Conservation (phyloP, 2,329 filamentous ascomycete genomes). For the Penicillium sp. region DNA sequence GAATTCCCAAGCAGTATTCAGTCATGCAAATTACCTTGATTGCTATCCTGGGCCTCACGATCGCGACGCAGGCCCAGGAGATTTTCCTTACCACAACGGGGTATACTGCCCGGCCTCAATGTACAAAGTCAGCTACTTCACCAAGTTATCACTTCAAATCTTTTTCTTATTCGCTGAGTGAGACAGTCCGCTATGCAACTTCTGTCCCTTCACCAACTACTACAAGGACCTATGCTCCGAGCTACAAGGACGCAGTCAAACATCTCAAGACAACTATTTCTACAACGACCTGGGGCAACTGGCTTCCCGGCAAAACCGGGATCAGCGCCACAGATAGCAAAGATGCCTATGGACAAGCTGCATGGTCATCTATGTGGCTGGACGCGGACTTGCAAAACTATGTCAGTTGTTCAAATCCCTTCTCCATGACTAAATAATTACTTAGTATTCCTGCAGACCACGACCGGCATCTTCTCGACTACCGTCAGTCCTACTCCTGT, state of each 20-base stretch:
- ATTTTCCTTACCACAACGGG: constrained; percentile 32
- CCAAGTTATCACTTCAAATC: constrained; percentile 28
- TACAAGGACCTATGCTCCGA: constrained; percentile 31
- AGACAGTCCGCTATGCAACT: constrained; percentile 34
- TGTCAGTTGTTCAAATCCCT: constrained; percentile 6
- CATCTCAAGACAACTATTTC: constrained; percentile 24
- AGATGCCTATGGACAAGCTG: constrained; percentile 38
- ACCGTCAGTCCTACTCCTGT: constrained; percentile 59
- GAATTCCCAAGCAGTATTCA: background rate
- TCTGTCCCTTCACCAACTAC: constrained; percentile 34
- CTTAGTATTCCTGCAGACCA: constrained; percentile 19
- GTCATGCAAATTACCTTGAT: constrained; percentile 2
- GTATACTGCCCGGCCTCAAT: constrained; percentile 27
- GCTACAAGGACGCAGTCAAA: constrained; percentile 27
- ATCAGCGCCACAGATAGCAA: constrained; percentile 30
- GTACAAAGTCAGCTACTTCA: constrained; percentile 19
- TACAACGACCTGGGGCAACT: constrained; percentile 38
- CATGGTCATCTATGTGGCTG: constrained; percentile 40
- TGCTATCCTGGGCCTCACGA: constrained; percentile 8
- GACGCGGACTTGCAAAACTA: constrained; percentile 34
- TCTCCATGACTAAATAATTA: background rate
- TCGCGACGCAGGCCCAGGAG: constrained; percentile 22
- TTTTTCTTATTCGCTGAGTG: constrained; percentile 33
- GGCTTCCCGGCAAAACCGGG: constrained; percentile 32
- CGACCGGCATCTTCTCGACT: constrained; percentile 48